These are phyloP conservation scores for Nakazawaea ishiwadae DNA, from an alignment of 805 yeast species.

Conservation along the genomic window DNA sequence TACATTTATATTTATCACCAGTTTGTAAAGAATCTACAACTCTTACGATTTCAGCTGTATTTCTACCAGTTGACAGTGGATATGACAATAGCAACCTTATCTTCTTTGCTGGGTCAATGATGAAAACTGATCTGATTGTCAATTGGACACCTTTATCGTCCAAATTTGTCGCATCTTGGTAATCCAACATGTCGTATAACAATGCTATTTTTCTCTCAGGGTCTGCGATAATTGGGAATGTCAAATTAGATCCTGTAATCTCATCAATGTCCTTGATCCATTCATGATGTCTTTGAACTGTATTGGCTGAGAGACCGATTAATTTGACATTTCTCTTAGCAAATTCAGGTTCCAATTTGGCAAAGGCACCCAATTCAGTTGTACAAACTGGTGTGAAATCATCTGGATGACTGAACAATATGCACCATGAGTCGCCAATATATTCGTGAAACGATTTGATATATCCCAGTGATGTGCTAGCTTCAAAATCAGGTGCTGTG, in stretches of 20 bases:
- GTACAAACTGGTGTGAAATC: conserved; percentile 80
- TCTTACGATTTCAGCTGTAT: conserved; percentile 69
- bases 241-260: conserved; percentile 51
- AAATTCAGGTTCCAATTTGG: conserved; percentile 67
- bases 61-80: conserved; percentile 74
- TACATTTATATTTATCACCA: conserved; percentile 55
- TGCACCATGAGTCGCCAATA: conserved; percentile 59
- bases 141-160: conserved; percentile 60
- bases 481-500: conserved; percentile 63
- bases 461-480: conserved; percentile 59
- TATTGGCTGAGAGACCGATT: conserved; percentile 66
- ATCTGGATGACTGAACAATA: conserved; percentile 72
- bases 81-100: conserved; percentile 60
- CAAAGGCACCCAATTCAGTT: conserved; percentile 74
- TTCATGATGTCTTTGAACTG: conserved; percentile 51
- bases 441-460: conserved; percentile 51
- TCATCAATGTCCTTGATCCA: conserved; percentile 76
- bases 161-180: conserved; percentile 62
- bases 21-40: conserved; percentile 67
- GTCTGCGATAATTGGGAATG: conserved; percentile 70
- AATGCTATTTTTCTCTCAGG: conserved; percentile 55
- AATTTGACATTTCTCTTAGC: conserved; percentile 59
- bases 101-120: conserved; percentile 64
- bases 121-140: conserved; percentile 68
- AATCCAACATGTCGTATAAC: conserved; percentile 66